phyloP scores from a whole-genome alignment of 768 basidiomycete genomes.

The Phanerochaete carnosa region DNA sequence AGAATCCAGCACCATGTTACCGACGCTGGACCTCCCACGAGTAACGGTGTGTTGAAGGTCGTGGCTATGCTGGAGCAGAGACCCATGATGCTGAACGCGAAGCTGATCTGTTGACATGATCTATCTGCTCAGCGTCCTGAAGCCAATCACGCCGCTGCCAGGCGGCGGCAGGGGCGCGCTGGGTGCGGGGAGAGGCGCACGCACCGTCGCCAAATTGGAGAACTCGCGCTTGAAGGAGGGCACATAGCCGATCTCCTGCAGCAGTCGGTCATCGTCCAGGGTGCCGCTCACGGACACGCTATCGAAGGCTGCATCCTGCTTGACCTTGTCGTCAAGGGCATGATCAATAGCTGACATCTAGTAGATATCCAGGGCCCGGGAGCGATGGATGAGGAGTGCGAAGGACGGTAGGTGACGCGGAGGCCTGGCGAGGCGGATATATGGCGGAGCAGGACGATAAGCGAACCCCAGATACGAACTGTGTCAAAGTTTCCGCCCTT shows the following conservation, averaged over 20 bases:
- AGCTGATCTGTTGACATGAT: conserved; percentile 48
- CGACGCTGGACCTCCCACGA: conserved; percentile 66
- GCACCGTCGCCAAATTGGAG: conserved; percentile 73
- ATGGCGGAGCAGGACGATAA: no score
- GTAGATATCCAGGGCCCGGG: background rate
- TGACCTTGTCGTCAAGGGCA: background rate
- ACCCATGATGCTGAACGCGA: conserved; percentile 81
- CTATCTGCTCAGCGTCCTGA: background rate
- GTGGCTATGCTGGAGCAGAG: conserved; percentile 75
- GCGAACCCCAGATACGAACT: no score
- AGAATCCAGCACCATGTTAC: conserved; percentile 79
- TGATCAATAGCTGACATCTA: background rate
- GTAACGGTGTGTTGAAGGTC: conserved; percentile 72
- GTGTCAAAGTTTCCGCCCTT: no score
- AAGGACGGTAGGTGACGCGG: no score
- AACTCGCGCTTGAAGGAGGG: conserved; percentile 86
- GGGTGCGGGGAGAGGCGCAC: conserved; percentile 15
- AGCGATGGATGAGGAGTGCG: no score
- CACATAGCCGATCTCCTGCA: conserved; percentile 67
- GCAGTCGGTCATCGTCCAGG: conserved; percentile 57
- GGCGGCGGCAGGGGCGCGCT: no score
- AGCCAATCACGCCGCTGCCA: no score
- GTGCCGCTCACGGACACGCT: conserved; percentile 4
- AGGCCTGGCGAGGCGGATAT: no score
- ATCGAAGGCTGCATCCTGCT: background rate